Evolutionary conservation across 345 rosid genomes (phyloP), one percentile per base, ranked within the genome.

Genomic region (Heritiera littoralis): DNA sequence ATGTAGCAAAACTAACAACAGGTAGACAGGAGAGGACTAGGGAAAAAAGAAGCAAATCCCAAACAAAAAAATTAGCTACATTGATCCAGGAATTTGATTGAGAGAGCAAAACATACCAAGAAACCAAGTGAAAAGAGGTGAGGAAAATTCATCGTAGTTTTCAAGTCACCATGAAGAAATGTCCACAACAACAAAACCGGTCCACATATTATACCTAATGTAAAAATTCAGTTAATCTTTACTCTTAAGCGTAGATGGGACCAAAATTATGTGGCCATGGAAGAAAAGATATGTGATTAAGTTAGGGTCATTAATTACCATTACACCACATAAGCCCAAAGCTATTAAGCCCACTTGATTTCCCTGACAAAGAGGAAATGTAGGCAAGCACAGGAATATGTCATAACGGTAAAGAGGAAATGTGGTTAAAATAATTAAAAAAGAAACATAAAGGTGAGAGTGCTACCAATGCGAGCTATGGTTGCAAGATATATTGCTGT

Each of bases 301-400:
- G 80, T 67, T 72, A 58, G 79, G 71, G 58, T 46, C 59, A 67
- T 54, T n/a, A 71, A 72, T 81, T 89, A 94, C 99, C 99, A 83
- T 94, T 96, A 89, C 95, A 92, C 99, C 98, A 96, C 98, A 96
- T 96, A 67, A 96, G 93, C 66, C 98, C 98, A 87, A 96, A 96
- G 85, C 98, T 96, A 87, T 92, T 96, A 76, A 96, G 92, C 85
- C 98, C 98, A 82, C 98, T 96, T 68, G 98, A 86, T 85, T 92
- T 96, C 81, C 99, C 99, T 96, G 91, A 71, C 60, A 83, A 68
- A 70, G 72, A 72, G 76, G 72, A 74, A 74, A 73, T 35, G 73
- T 10, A 51, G 32, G 61, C 18, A 65, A 81, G 41, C 28, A 63
- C 63, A 23, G 23, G 80, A 78, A 66, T 8, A 78, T 69, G 72